Conservation (phyloP, 2,329 filamentous ascomycete species). For the Plectosphaerella plurivora region DNA sequence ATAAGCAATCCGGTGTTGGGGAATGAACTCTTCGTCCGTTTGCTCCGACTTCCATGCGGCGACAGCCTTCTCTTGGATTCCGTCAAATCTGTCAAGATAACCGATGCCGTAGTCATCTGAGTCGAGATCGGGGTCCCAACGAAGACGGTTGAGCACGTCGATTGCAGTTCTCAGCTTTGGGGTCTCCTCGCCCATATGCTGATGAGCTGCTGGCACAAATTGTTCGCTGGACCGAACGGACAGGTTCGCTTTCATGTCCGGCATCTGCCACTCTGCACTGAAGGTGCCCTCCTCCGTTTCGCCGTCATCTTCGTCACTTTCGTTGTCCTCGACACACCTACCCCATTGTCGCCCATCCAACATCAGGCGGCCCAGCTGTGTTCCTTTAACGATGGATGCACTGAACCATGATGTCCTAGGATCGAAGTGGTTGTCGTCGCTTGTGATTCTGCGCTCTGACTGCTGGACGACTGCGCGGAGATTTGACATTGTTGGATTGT, state of each 20-base stretch:
- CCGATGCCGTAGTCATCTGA: conserved; percentile 51
- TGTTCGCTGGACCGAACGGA: too few relatives aligned
- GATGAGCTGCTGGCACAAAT: background rate
- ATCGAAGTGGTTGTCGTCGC: conserved; percentile 45
- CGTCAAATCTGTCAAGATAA: conserved; percentile 57
- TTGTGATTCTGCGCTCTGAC: conserved; percentile 44
- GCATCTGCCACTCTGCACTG: background rate
- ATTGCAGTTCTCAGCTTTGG: conserved; percentile 50
- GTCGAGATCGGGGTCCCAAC: conserved; percentile 54
- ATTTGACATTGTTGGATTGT: conserved; percentile 33
- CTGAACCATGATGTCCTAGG: conserved; percentile 43
- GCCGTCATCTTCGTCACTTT: conserved; percentile 12
- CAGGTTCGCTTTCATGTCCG: conserved; percentile 3
- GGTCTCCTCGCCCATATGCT: conserved; percentile 24
- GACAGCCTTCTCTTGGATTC: conserved; percentile 47
- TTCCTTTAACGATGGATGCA: conserved; percentile 29
- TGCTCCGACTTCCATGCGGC: conserved; percentile 56
- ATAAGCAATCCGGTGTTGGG: conserved; percentile 59
- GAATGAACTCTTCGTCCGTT: conserved; percentile 63
- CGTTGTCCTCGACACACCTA: conserved; percentile 32
- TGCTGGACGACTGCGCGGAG: conserved; percentile 38
- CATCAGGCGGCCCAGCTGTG: conserved; percentile 34
- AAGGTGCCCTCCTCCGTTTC: conserved; percentile 6
- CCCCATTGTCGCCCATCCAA: conserved; percentile 47
- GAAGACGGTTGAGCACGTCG: conserved; percentile 55